phyloP scores from a whole-genome alignment of 257 asterid species.

The Plantago ovata region DNA sequence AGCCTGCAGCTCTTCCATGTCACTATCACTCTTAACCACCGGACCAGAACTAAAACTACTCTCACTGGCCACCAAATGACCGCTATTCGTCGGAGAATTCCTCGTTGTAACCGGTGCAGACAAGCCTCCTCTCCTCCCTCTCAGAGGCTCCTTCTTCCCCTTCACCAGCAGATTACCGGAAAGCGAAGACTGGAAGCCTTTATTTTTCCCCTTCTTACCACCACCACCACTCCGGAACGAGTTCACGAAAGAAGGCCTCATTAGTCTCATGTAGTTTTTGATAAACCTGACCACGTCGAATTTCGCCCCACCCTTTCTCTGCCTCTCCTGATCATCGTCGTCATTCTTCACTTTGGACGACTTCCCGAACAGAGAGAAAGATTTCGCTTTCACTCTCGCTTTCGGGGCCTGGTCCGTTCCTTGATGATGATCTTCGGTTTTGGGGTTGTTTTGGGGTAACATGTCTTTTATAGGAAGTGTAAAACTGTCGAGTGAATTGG shows the following conservation, averaged over 20 bases:
- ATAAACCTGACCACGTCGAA: conserved; percentile 44
- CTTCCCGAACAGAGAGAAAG: conserved; percentile 51
- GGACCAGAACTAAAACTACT: conserved; percentile 20
- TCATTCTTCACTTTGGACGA: conserved; percentile 39
- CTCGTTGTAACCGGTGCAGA: conserved; percentile 85
- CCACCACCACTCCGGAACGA: conserved; percentile 27
- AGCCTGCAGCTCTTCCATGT: conserved; percentile 91
- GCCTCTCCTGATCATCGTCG: conserved; percentile 26
- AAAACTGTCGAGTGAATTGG: conserved; percentile 54
- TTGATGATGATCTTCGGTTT: background rate
- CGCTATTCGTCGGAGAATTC: conserved; percentile 83
- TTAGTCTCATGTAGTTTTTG: conserved; percentile 59
- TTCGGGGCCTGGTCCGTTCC: conserved; percentile 12
- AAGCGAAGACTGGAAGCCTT: conserved; percentile 41
- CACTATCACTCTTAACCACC: conserved; percentile 43
- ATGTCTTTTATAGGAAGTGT: conserved; percentile 53
- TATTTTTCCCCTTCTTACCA: conserved; percentile 8
- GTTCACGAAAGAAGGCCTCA: conserved; percentile 41
- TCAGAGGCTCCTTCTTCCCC: conserved; percentile 28
- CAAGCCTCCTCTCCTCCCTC: conserved; percentile 48
- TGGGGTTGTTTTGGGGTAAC: background rate
- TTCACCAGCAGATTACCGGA: conserved; percentile 61
- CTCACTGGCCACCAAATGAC: conserved; percentile 54
- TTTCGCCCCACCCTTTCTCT: conserved; percentile 39
- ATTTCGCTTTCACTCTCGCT: conserved; percentile 44